Evolutionary conservation across 306 rosid species (phyloP).

Genomic region (Begonia masoniana): DNA sequence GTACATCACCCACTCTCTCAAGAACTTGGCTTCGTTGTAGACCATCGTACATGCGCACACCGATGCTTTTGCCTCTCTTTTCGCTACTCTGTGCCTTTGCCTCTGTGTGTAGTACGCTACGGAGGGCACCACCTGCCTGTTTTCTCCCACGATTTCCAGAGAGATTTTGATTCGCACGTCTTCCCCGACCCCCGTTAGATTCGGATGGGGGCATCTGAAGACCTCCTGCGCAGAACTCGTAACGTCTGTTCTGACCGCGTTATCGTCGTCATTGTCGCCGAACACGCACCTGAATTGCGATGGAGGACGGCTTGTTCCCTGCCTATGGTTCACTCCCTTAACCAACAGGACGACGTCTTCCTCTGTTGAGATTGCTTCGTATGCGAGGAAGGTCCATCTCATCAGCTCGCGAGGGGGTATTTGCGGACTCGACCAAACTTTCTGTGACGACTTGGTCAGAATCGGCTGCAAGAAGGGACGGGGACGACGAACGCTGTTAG

Average conservation of each 20-base stretch:
- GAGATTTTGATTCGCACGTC: conserved; percentile 23
- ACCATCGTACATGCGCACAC: conserved; percentile 84
- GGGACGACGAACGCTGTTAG: conserved; percentile 22
- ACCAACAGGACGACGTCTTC: conserved; percentile 54
- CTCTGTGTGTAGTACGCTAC: conserved; percentile 33
- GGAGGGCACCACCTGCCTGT: conserved; percentile 31
- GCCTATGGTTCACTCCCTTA: conserved; percentile 52
- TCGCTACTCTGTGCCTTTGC: conserved; percentile 5
- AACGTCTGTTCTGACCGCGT: conserved; percentile 31
- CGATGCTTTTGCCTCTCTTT: conserved; percentile 10
- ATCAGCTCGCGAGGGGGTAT: conserved; percentile 16
- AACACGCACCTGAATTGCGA: conserved; percentile 42
- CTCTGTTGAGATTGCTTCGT: conserved; percentile 44
- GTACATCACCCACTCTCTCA: conserved; percentile 64
- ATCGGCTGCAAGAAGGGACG: conserved; percentile 32
- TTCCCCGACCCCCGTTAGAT: conserved; percentile 5
- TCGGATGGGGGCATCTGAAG: conserved; percentile 60
- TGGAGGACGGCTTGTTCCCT: conserved; percentile 24
- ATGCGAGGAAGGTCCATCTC: conserved; percentile 42
- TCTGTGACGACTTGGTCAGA: conserved; percentile 7
- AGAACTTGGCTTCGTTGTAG: conserved; percentile 45
- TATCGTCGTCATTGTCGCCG: conserved; percentile 1
- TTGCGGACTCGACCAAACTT: neutral
- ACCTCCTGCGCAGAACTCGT: conserved; percentile 57
- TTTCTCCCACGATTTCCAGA: conserved; percentile 27